These are phyloP conservation scores for Scutellaria baicalensis DNA, from an alignment of 257 asterid species.

Conservation along the genomic window DNA sequence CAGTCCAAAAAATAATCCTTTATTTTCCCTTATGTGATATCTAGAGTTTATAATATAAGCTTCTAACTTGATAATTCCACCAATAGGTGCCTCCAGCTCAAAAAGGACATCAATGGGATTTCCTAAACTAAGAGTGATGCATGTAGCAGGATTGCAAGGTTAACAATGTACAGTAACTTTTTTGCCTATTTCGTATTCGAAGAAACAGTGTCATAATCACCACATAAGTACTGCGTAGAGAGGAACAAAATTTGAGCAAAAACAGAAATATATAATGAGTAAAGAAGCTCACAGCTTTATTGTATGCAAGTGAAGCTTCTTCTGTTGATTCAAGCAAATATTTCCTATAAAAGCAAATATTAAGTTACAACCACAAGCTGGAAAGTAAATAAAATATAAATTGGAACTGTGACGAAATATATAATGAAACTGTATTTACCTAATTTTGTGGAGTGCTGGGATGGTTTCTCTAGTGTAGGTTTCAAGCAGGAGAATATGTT, in stretches of 20 bases:
- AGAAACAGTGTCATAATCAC: background rate
- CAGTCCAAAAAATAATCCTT: background rate
- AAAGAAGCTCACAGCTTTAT: conserved; percentile 73
- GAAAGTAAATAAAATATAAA: conserved; percentile 1
- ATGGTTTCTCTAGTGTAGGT: conserved; percentile 85
- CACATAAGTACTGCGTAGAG: background rate
- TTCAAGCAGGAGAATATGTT: conserved; percentile 89
- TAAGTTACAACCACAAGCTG: conserved; percentile 7
- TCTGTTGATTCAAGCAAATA: conserved; percentile 88
- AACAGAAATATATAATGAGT: background rate
- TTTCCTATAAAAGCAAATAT: conserved; percentile 43
- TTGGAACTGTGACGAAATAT: background rate
- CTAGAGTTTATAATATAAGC: background rate
- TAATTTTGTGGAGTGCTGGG: conserved; percentile 90
- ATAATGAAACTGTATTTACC: conserved; percentile 33
- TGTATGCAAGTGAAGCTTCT: conserved; percentile 93
- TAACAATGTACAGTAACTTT: background rate
- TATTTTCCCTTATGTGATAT: background rate
- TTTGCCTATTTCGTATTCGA: background rate
- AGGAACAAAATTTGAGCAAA: conserved; percentile 2
- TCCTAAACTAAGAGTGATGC: background rate
- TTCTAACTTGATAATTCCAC: background rate
- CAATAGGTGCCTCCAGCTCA: background rate
- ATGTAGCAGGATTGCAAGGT: background rate
- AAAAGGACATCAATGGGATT: background rate